Conservation (phyloP, 106 monocot genomes). For the Agapanthus africanus region DNA sequence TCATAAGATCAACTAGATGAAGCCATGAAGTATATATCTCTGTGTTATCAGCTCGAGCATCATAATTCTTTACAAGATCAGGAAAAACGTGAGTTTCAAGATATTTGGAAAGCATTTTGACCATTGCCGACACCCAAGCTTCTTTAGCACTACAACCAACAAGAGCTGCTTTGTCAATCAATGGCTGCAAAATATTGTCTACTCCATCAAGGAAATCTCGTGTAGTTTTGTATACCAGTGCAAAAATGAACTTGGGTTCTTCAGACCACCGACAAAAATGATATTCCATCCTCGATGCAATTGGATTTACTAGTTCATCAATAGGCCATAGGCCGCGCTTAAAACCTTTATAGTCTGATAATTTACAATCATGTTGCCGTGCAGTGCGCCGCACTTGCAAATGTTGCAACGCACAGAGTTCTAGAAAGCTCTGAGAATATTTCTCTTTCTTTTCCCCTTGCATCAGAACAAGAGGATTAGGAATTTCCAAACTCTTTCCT, state of each 20-base stretch:
- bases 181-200: slow-evolving; percentile 64
- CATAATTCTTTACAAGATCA: slow-evolving; percentile 25
- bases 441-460: slow-evolving; percentile 39
- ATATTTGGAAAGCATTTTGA: slow-evolving; percentile 43
- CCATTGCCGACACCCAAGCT: slow-evolving; percentile 65
- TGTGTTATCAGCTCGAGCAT: slow-evolving; percentile 12
- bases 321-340: slow-evolving; percentile 50
- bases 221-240: slow-evolving; percentile 56
- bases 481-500: slow-evolving; percentile 18
- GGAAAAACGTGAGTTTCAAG: slow-evolving; percentile 45
- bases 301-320: slow-evolving; percentile 56
- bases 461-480: slow-evolving; percentile 54
- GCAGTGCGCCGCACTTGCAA: slow-evolving; percentile 23
- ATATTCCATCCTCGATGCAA: slow-evolving; percentile 53
- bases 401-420: slow-evolving; percentile 63
- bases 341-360: slow-evolving; percentile 2
- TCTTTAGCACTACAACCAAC: slow-evolving; percentile 63
- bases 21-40: slow-evolving; percentile 43
- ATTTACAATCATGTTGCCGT: neutral
- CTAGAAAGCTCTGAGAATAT: slow-evolving; percentile 50
- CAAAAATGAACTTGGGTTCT: slow-evolving; percentile 69
- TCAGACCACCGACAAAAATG: slow-evolving; percentile 68
- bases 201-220: slow-evolving; percentile 56
- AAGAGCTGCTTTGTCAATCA: slow-evolving; percentile 63
- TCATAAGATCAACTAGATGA: slow-evolving; percentile 61